Evolutionary conservation across 2,329 filamentous ascomycete species (phyloP), one percentile per base, ranked within the genome.

Genomic region (Aspergillus brunneoviolaceus): DNA sequence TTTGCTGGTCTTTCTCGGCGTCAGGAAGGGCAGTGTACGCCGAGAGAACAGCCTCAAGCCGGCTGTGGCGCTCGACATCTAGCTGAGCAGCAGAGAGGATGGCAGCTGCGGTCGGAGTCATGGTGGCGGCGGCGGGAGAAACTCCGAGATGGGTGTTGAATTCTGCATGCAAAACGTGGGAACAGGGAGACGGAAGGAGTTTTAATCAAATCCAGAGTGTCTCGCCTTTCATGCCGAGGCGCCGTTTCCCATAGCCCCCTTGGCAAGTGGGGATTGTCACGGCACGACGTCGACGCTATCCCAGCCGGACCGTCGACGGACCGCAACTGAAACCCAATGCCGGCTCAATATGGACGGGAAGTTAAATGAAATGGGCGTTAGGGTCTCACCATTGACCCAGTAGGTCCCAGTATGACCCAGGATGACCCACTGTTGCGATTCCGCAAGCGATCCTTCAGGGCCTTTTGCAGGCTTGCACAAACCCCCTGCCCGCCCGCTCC

Each of bases 261-360:
- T 16, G 39, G 5, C 14, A 16, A 21, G 52, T 55, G 52, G 52
- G 47, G 39, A 55, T 55, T 23, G 35, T 42, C 52, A 21, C 42
- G 52, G 52, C 25, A 55, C 52, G 25, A 45, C 33, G 39, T 31
- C 12, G 39, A 48, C 52, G 42, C 52, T 55, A 55, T 55, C 19
- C 29, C 33, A 42, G 23, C 25, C 52, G 52, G 52, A 27, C 39
- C 39, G 25, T 25, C 6, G 53, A 33, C 25, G 25, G 39, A 55
- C 42, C 19, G 42, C 53, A 9, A 19, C 42, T n/a, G 35, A 31
- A 25, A 55, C 48, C n/a, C 42, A 12, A 9, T 47, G 3, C 53
- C 42, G 10, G 25, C 9, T 33, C 39, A 42, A 47, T 14, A 48
- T 48, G 29, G 23, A 29, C 39, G 39, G 51, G 42, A 39, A 31